Evolutionary conservation across 352 stramenopile genomes (phyloP).

Genomic region (Thraustotheca clavata): DNA sequence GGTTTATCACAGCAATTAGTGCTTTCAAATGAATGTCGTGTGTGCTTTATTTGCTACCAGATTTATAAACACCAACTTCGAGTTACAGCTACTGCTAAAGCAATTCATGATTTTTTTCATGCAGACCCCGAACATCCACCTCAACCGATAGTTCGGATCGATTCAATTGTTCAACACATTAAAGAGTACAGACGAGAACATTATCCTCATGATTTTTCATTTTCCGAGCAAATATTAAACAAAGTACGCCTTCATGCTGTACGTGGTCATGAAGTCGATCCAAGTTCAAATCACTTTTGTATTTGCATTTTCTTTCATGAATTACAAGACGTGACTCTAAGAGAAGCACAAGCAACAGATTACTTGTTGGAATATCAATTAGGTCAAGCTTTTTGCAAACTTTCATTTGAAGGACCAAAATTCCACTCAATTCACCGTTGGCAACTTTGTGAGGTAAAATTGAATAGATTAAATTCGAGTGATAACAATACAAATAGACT

Average conservation of each 20-base stretch:
- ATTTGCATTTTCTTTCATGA: constrained; percentile 80
- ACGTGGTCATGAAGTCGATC: constrained; percentile 49
- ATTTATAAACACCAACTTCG: constrained; percentile 62
- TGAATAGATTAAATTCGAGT: background rate
- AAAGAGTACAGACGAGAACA: constrained; percentile 21
- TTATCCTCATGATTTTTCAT: constrained; percentile 15
- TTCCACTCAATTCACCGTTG: constrained; percentile 68
- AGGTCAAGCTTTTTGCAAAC: constrained; percentile 40
- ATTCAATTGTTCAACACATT: constrained; percentile 17
- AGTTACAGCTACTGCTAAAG: background rate
- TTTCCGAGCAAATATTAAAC: background rate
- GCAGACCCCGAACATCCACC: background rate
- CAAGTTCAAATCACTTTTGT: constrained; percentile 53
- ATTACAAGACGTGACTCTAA: constrained; percentile 53
- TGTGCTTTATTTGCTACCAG: constrained; percentile 66
- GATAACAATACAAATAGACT: constrained; percentile 11
- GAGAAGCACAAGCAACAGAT: constrained; percentile 37
- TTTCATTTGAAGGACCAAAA: constrained; percentile 73
- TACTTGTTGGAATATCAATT: constrained; percentile 78
- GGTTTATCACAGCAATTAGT: constrained; percentile 31
- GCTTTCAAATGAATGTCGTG: constrained; percentile 36
- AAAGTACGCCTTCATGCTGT: constrained; percentile 23
- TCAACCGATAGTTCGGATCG: background rate
- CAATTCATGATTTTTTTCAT: constrained; percentile 10
- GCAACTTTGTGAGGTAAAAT: constrained; percentile 55